Conservation (phyloP, 441 rosid genomes). For the Mallotus japonicus region DNA sequence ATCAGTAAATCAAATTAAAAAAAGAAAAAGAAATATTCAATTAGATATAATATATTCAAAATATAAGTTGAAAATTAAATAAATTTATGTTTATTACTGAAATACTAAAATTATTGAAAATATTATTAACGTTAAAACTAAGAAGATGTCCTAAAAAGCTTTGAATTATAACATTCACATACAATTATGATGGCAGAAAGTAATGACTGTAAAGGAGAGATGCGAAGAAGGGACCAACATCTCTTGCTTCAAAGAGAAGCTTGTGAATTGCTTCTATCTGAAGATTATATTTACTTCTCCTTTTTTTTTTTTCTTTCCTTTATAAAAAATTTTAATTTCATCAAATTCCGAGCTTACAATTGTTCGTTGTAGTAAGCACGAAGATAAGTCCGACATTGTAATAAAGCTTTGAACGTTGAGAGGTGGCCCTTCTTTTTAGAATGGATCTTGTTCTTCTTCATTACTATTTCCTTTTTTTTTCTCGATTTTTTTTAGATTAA, state of each 20-base stretch:
- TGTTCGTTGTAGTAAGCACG: slow-evolving; percentile 16
- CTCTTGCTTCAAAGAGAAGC: slow-evolving; percentile 48
- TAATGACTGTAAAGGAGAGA: background rate
- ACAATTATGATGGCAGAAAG: slow-evolving; percentile 2
- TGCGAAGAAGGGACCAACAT: slow-evolving; percentile 34
- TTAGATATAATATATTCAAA: no score
- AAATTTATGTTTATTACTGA: no score
- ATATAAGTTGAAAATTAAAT: no score
- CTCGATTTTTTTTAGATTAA: slow-evolving; percentile 3
- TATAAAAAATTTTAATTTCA: background rate
- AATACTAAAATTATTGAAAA: no score
- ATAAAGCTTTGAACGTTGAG: slow-evolving; percentile 30
- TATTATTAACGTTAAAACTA: no score
- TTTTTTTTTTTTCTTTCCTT: background rate
- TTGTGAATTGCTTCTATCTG: slow-evolving; percentile 21
- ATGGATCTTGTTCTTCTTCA: slow-evolving; percentile 25
- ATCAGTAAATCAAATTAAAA: no score
- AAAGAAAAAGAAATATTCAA: no score
- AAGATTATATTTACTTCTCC: slow-evolving; percentile 8
- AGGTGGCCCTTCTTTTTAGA: slow-evolving; percentile 41
- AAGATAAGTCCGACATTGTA: slow-evolving; percentile 20
- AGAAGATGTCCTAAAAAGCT: no score
- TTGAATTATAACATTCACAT: background rate
- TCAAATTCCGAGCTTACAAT: slow-evolving; percentile 30
- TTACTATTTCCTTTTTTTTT: background rate